Evolutionary conservation across 768 basidiomycete species (phyloP), one percentile per base, ranked within the genome.

Genomic region (Terana coerulea): DNA sequence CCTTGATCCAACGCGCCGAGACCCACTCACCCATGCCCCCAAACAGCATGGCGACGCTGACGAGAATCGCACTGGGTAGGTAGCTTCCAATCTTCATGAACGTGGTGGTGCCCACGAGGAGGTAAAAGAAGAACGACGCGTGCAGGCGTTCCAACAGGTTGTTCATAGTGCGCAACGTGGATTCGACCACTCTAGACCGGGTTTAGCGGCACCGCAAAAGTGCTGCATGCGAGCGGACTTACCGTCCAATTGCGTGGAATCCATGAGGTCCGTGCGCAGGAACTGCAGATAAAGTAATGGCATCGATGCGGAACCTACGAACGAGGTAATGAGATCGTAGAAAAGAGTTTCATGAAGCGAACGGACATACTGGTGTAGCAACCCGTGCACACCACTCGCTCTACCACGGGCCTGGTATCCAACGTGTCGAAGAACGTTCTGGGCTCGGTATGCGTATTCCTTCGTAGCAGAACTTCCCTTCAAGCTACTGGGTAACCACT

Each of bases 51-150:
- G 85, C 87, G 11, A 90, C 78, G 31, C 91, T 89, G 49, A 97
- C 77, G 3, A 98, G 65, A 31, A 98, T 77, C 0, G 82, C 90
- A 49, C 90, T 91, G 0, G 95, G 95, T 6, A 99, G 76, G 67
- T 91, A 99, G 60, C 75, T 81, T 2, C 94, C 95, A 25, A 98
- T 92, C 64, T 95, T 90, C 59, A 92, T 78, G 70, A 95, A 97
- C 1, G 75, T 77, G 5, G 69, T 72, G 1, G 83, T 75, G 33
- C 72, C 72, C 12, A 86, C 78, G 53, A 92, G 70, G 54, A 98
- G 75, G 70, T 95, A 98, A 72, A 98, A 94, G 74, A 98, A 98
- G 70, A 95, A 95, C 0, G 95, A 98, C 1, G 95, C 95, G 66
- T 99, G 97, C 19, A 98, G 81, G 14, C 97, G 84, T 64, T 99